Conservation (phyloP, 1,139 yeast species). For the Magnusiomyces ingens region DNA sequence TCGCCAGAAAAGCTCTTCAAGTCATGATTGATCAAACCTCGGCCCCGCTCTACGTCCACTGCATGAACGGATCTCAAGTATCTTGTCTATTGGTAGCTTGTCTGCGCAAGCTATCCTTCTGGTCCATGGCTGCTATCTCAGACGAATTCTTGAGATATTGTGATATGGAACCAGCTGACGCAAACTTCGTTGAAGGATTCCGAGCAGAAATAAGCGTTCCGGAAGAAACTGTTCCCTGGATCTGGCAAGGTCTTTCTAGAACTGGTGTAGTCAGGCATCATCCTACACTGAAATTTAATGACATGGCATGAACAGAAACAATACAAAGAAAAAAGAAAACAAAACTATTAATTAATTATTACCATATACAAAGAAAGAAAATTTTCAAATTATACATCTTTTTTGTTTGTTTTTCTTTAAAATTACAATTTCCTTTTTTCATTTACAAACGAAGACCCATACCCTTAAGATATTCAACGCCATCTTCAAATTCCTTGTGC, state of each 20-base stretch:
- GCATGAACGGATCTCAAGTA: slow-evolving; percentile 84
- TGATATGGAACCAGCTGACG: slow-evolving; percentile 75
- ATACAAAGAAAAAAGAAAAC: neutral
- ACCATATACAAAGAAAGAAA: neutral
- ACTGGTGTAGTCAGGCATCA: slow-evolving; percentile 7
- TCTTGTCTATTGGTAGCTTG: slow-evolving; percentile 83
- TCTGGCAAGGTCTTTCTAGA: slow-evolving; percentile 4
- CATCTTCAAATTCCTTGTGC: slow-evolving; percentile 41
- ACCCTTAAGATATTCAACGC: slow-evolving; percentile 34
- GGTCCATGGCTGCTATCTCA: slow-evolving; percentile 86
- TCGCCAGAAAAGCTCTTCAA: slow-evolving; percentile 53
- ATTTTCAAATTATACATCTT: neutral
- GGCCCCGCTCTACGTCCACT: slow-evolving; percentile 76
- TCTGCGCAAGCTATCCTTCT: slow-evolving; percentile 70
- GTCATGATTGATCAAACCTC: slow-evolving; percentile 50
- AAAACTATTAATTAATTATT: neutral
- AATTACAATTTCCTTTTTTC: neutral
- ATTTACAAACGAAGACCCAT: slow-evolving; percentile 34
- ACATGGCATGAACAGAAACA: neutral
- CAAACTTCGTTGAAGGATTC: slow-evolving; percentile 76
- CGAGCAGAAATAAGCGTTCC: slow-evolving; percentile 55
- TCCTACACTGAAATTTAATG: slow-evolving; percentile 5
- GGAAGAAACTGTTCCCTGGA: slow-evolving; percentile 54
- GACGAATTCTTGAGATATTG: slow-evolving; percentile 78
- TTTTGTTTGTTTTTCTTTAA: neutral